Percentiles rank a stretch among this genome's conserved stretches.
Conservation (phyloP, 139 green algal genomes). For the Pedinophyceae sp. region DNA sequence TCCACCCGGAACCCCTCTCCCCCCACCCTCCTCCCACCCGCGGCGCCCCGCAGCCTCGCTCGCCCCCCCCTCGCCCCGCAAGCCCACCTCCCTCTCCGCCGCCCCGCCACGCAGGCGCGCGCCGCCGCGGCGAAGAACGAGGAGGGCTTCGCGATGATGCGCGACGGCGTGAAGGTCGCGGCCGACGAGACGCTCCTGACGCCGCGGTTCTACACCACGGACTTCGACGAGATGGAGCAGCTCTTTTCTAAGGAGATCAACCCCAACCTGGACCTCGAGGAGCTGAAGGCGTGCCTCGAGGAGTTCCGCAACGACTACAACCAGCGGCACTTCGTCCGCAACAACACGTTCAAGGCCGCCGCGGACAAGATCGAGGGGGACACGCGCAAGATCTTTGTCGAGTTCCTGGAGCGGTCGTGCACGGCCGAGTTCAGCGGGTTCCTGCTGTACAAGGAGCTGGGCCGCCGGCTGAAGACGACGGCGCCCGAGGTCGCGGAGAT, state of each 20-base stretch:
- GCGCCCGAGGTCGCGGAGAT: conserved; percentile 84
- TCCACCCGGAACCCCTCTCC: background rate
- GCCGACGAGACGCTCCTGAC: conserved; percentile 76
- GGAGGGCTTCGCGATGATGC: conserved; percentile 65
- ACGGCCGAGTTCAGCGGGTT: conserved; percentile 98
- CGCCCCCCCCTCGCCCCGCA: background rate
- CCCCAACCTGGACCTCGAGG: conserved; percentile 76
- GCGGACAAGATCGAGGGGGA: conserved; percentile 73
- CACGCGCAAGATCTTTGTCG: conserved; percentile 92
- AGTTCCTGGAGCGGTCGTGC: conserved; percentile 98
- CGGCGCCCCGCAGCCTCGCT: background rate
- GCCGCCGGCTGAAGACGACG: conserved; percentile 82
- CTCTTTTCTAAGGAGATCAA: conserved; percentile 88
- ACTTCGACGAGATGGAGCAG: conserved; percentile 98
- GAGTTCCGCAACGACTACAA: conserved; percentile 99
- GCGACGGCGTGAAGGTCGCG: conserved; percentile 74
- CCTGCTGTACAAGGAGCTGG: conserved; percentile 99
- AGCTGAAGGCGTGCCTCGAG: conserved; percentile 53
- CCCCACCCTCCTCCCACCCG: background rate
- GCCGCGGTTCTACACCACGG: conserved; percentile 97
- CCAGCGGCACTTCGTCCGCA: conserved; percentile 96
- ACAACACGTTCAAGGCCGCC: conserved; percentile 83
- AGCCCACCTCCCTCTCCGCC: no score
- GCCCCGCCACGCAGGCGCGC: no score
- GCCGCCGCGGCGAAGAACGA: conserved; percentile 1